Evolutionary conservation across 2,329 filamentous ascomycete genomes (phyloP).

Genomic region (Alternaria panax): DNA sequence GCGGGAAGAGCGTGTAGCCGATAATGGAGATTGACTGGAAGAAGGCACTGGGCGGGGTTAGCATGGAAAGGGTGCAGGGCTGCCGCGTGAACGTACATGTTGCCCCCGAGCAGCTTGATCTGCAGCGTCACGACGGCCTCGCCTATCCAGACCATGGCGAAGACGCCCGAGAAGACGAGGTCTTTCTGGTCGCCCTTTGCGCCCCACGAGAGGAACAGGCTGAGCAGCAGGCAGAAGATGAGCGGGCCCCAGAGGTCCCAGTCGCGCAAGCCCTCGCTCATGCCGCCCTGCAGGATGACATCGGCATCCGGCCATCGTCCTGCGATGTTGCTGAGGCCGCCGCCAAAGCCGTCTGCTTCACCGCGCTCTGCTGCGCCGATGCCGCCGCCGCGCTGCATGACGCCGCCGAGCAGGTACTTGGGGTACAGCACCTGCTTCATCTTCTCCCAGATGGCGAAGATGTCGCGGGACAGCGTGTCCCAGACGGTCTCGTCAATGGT

Average conservation of each 20-base stretch:
- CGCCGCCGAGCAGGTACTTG: conserved; percentile 82
- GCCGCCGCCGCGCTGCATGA: conserved; percentile 66
- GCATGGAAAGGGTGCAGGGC: conserved; percentile 11
- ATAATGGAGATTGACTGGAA: conserved; percentile 98
- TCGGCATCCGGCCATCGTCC: conserved; percentile 74
- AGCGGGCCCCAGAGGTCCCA: conserved; percentile 99
- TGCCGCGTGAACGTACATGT: conserved; percentile 74
- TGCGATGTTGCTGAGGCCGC: conserved; percentile 61
- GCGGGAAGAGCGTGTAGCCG: conserved; percentile 95
- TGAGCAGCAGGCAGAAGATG: conserved; percentile 89
- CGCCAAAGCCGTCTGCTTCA: conserved; percentile 55
- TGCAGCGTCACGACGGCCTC: conserved; percentile 97
- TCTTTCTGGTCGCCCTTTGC: conserved; percentile 82
- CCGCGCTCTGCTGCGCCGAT: conserved; percentile 65
- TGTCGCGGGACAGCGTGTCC: conserved; percentile 92
- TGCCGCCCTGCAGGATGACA: conserved; percentile 70
- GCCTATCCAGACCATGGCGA: conserved; percentile 95
- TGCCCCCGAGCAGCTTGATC: conserved; percentile 94
- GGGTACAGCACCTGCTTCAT: conserved; percentile 97
- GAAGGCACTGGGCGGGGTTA: conserved; percentile 76
- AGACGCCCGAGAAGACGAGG: conserved; percentile 92
- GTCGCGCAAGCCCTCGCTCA: conserved; percentile 90
- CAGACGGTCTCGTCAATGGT: conserved; percentile 98
- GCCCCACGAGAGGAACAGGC: conserved; percentile 84
- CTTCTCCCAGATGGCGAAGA: conserved; percentile 95